Base-by-base conservation (phyloP, 1,284 basidiomycete species). In the Irpex rosettiformis region DNA sequence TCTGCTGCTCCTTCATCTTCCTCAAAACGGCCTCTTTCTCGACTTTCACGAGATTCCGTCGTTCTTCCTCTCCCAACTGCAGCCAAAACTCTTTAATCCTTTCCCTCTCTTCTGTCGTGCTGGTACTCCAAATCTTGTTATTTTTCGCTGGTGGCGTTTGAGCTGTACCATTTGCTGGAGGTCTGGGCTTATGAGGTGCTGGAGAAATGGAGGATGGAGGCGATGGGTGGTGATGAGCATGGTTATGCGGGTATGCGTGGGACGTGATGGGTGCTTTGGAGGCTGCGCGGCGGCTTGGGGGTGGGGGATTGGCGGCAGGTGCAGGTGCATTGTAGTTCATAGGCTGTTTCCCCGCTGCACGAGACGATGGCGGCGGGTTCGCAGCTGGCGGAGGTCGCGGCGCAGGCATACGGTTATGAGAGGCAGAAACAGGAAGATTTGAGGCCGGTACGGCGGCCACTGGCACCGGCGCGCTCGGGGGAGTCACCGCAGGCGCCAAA, bases 1-100 rank as follows among this genome's bases (percentile, higher is more conserved):
- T 93, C 82, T 97, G 95, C 80, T 97, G 94, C 74, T 97, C 96
- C 81, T 98, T 98, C 94, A 99, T 98, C 85, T 97, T 98, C 73
- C 85, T 86, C 62, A 98, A 77, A 27, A 99, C 96, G 13, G 93
- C 93, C 72, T 98, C 94, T 78, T 98, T 98, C 80, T 99, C 96
- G 67, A 98, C 86, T 79, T 93, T 91, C 71, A 99, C 92, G 59
- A 99, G 83, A 73, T 87, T 89, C 64, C 92, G 79, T 47, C 97
- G 85, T 71, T 98, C 95, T 55, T 89, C 85, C 76, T 98, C 93
- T 52, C 84, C 84, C 8, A 99, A 82, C 4, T 84, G 88, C 25
- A 98, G 85, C 96, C 96, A 99, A 76, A 98, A 99, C 69, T 95
- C 91, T 72, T 96, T 95, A 75, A 99, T 98, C 65, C 93, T 86